A percentile compares a stretch with the other conserved stretches of the same genome.
phyloP scores from a whole-genome alignment of 208 protist genomes.

The Crithidia fasciculata region DNA sequence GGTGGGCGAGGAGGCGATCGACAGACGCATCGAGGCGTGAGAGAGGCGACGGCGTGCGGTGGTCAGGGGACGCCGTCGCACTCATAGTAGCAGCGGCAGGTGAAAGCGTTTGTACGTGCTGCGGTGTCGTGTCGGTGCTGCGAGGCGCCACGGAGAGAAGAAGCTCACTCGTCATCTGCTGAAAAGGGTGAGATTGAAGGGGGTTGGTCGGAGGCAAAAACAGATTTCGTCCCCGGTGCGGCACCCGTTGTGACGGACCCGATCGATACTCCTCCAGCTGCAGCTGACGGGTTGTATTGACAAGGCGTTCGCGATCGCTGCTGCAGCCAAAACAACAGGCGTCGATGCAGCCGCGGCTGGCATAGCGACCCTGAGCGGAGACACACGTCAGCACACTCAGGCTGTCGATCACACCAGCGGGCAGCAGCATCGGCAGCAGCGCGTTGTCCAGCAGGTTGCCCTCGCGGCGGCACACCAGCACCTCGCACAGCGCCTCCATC shows the following conservation, averaged over 20 bases:
- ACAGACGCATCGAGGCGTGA: background rate
- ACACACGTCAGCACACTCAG: conserved; percentile 22
- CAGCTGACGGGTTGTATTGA: too few relatives aligned
- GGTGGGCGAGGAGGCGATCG: background rate
- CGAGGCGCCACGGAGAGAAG: background rate
- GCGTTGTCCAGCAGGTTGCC: conserved; percentile 26
- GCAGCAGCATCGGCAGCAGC: conserved; percentile 17
- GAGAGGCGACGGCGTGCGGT: background rate
- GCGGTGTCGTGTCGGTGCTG: background rate
- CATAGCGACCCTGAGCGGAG: conserved; percentile 10
- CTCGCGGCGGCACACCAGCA: conserved; percentile 15
- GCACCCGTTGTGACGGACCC: background rate
- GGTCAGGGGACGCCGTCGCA: background rate
- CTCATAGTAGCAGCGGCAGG: too few relatives aligned
- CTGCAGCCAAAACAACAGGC: conserved; percentile 25
- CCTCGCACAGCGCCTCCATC: conserved; percentile 22
- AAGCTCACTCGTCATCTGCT: conserved; percentile 8
- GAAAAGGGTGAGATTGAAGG: background rate
- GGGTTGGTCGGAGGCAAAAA: background rate
- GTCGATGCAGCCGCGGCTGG: conserved; percentile 25
- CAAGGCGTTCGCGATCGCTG: background rate
- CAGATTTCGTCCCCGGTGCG: background rate
- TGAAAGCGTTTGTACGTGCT: background rate
- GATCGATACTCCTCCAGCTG: too few relatives aligned
- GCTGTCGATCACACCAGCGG: conserved; percentile 8